Percentiles rank a stretch among this genome's conserved stretches.
These are phyloP conservation scores for Alloascoidea hylecoeti DNA, from an alignment of 805 yeast species.

Conservation along the genomic window DNA sequence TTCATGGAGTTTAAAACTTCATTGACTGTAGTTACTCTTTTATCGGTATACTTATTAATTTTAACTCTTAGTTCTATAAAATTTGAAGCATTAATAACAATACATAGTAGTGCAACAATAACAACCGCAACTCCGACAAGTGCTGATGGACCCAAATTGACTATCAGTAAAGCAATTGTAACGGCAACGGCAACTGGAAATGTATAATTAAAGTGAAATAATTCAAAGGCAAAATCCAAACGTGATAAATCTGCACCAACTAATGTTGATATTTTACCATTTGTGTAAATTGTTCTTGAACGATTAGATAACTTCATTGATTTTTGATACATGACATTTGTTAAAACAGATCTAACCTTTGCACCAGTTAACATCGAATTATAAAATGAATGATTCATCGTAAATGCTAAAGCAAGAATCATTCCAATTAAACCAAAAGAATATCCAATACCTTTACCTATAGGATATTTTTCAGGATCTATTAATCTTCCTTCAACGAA, in stretches of 20 bases:
- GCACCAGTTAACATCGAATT: constrained; percentile 52
- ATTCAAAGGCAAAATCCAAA: constrained; percentile 62
- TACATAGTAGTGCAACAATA: constrained; percentile 18
- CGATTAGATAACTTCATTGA: constrained; percentile 44
- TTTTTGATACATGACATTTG: constrained; percentile 57
- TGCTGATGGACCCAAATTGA: constrained; percentile 60
- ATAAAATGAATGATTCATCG: constrained; percentile 52
- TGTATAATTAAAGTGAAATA: constrained; percentile 47
- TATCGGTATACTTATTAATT: constrained; percentile 59
- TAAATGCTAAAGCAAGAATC: constrained; percentile 31
- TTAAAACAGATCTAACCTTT: constrained; percentile 53
- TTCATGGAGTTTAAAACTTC: constrained; percentile 72
- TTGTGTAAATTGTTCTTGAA: constrained; percentile 45
- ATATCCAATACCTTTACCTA: constrained; percentile 59
- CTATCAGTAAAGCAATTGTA: constrained; percentile 46
- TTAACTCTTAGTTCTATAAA: constrained; percentile 40
- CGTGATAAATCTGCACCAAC: constrained; percentile 75
- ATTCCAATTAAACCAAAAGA: constrained; percentile 55
- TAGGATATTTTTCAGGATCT: constrained; percentile 22
- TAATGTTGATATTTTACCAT: constrained; percentile 60
- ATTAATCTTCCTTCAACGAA: constrained; percentile 41
- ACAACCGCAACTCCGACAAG: constrained; percentile 53
- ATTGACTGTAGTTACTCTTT: constrained; percentile 59
- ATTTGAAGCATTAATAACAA: constrained; percentile 31
- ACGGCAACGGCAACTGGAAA: constrained; percentile 54